These are phyloP conservation scores for Microcyclosporella mali DNA, from an alignment of 2,329 filamentous ascomycete genomes.

Conservation along the genomic window DNA sequence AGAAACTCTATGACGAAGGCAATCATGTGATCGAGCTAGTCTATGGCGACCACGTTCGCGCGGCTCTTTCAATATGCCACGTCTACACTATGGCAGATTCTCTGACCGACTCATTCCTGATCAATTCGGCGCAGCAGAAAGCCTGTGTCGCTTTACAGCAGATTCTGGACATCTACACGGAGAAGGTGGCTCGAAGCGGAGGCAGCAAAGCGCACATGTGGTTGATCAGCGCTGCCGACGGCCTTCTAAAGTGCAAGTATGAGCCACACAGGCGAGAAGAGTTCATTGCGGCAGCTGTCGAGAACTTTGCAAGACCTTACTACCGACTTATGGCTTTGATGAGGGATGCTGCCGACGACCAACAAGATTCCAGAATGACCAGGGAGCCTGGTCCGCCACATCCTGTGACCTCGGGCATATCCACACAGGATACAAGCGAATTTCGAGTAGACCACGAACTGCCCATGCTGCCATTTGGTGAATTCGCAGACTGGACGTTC, in stretches of 20 bases:
- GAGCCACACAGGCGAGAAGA: not conserved
- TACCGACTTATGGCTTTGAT: not conserved
- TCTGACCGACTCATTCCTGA: not conserved
- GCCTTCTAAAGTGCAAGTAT: not conserved
- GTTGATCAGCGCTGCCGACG: conserved; percentile 1
- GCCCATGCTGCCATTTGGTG: not conserved
- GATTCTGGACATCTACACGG: not conserved
- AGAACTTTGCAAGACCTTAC: not conserved
- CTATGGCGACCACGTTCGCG: conserved; percentile 1
- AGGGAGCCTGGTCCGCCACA: no score
- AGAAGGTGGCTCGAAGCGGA: not conserved
- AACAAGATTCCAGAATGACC: no score
- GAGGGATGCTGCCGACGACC: not conserved
- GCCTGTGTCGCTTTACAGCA: not conserved
- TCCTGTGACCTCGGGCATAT: no score
- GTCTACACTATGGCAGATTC: not conserved
- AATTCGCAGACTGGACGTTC: conserved; percentile 1
- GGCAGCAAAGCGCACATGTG: conserved; percentile 1
- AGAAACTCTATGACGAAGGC: not conserved
- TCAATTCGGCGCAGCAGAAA: not conserved
- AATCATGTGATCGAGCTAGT: not conserved
- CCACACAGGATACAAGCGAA: no score
- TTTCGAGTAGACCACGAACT: no score
- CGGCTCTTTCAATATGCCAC: not conserved
- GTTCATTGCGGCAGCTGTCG: not conserved